Evolutionary conservation across 148 eudicot species (phyloP), one percentile per base, ranked within the genome.

Genomic region (Persicaria tinctoria): DNA sequence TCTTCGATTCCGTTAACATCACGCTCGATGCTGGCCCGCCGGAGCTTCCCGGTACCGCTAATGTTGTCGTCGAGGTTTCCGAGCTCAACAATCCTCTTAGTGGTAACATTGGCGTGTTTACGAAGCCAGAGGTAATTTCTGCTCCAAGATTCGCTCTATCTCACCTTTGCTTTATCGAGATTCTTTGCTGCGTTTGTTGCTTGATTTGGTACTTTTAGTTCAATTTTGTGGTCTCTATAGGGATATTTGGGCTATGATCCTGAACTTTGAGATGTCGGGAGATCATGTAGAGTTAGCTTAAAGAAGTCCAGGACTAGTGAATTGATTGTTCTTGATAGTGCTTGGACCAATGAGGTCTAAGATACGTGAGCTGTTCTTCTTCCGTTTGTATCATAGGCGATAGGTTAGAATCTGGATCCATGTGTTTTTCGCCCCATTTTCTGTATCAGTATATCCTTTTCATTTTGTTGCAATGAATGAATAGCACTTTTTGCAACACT

Each of bases 11-110:
- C 10, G 92, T 92, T 46, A 81, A 78, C 54, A 80, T 95, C 57
- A 86, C 87, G 51, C 79, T 95, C 14, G 92, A 90, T 73, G 54
- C 93, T 9, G 98, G 98, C 0, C 98, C 98, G 2, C 83, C 78
- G 20, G 98, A 92, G 83, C 75, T 95, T 73, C 96, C 93, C 1
- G 89, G 85, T 18, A 89, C 96, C 13, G 75, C 91, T 0, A 95
- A 92, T 79, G 91, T 92, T 5, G 72, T 92, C 14, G 79, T 95
- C 11, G 80, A 92, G 81, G 93, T 95, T 53, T 76, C 77, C 1
- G 98, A 95, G 85, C 17, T 80, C 0, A 81, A 82, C 68, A 84
- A 63, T 64, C 93, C 92, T 17, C 81, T 92, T 50, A 78, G 83
- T n/a, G 92, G 96, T 46, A 85, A 86, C 66, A 27, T 92, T 64